Base-by-base conservation (phyloP, 768 basidiomycete species). In the Rubroboletus satanas region DNA sequence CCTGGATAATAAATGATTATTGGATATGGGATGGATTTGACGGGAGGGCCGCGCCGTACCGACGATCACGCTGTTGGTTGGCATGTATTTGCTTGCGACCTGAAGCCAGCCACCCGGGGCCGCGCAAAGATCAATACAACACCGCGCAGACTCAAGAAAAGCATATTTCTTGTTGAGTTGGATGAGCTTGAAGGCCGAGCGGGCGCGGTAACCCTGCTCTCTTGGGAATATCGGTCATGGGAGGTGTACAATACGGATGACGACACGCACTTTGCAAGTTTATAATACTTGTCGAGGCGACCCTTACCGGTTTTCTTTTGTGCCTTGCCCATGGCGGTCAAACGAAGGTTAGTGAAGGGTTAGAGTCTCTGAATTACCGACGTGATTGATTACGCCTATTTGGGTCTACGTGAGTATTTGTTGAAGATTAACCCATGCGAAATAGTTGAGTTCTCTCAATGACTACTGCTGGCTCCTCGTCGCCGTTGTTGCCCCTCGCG, bases 71-170 rank as follows among this genome's bases (percentile, higher is more conserved):
- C 90, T 92, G 63, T 93, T 95, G 42, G 82, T 76, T 1, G 95
- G 93, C 93, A 97, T 97, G 70, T 94, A 93, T 74, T 97, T 98
- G 79, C 86, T 91, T 31, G 95, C 95, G 17, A 99, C 97, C 71
- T 99, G 97, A 9, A 98, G 79, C 97, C 97, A 99, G 67, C 97
- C 97, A 62, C 97, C 97, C 7, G 97, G 97, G 5, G 97, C 97
- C 33, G 97, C 97, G 73, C 97, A 99, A 32, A 99, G 80, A 81
- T 99, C 97, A 64, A 99, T 95, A 41, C 89, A 91, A 72, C 96
- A 98, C 80, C 85, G 79, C 54, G 93, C 88, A 31, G 82, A 77
- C 64, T 94, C 90, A 23, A 99, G 81, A 69, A 99, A 90, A 15
- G 86, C 82, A 74, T 90, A 99, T 76, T 98, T 99, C 71, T 96